phyloP scores from a whole-genome alignment of 73 alveolate genomes.

The Paramecium biaurelia region DNA sequence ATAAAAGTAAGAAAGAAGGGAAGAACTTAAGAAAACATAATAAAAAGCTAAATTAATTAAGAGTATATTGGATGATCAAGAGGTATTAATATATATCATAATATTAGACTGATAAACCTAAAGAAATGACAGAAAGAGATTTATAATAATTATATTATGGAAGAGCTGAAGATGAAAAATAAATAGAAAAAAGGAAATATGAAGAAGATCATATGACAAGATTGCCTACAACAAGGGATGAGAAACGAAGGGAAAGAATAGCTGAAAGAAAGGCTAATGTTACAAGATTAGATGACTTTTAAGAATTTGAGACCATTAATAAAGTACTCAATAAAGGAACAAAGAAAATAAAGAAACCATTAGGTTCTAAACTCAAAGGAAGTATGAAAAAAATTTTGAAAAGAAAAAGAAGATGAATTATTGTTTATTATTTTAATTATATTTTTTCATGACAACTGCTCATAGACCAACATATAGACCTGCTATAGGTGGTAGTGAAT shows the following conservation, averaged over 20 bases:
- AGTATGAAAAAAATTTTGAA: neutral
- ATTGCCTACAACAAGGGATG: conserved; percentile 21
- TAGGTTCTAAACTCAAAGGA: neutral
- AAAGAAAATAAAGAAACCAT: neutral
- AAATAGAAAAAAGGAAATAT: conserved; percentile 3
- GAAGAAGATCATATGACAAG: conserved; percentile 37
- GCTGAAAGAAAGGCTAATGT: conserved; percentile 34
- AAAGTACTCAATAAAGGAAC: neutral
- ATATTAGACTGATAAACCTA: conserved; percentile 46
- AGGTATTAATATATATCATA: neutral
- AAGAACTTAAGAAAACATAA: neutral
- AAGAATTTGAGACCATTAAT: conserved; percentile 32
- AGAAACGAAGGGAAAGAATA: conserved; percentile 2
- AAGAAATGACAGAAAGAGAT: neutral
- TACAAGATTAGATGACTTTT: neutral
- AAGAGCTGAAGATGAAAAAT: conserved; percentile 41
- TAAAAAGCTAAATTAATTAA: neutral
- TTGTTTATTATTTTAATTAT: neutral
- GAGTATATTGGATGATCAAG: conserved; percentile 1
- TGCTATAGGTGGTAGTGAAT: conserved; percentile 84
- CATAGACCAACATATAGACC: conserved; percentile 97
- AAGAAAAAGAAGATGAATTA: neutral
- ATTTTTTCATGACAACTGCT: conserved; percentile 95
- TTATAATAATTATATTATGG: conserved; percentile 12
- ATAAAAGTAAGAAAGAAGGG: neutral